Evolutionary conservation across 176 grass and related monocot species (phyloP).

Genomic region (Carex myosuroides): DNA sequence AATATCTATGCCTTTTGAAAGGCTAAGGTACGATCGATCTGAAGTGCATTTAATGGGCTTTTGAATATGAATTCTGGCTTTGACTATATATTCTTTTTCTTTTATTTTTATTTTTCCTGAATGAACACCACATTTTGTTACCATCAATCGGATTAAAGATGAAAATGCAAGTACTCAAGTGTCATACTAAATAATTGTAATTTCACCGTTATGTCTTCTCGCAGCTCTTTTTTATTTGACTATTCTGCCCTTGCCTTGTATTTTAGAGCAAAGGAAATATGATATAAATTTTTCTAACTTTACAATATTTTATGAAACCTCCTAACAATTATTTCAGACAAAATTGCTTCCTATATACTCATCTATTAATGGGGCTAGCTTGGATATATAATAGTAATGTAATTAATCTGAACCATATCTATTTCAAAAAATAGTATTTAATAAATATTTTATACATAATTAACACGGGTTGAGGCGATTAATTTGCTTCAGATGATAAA

Average conservation of each 20-base stretch:
- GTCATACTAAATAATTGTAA: background rate
- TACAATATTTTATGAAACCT: no score
- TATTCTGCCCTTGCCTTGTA: background rate
- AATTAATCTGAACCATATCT: no score
- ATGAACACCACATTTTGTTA: background rate
- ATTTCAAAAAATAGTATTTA: no score
- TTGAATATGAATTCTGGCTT: slow-evolving; percentile 12
- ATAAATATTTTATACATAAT: no score
- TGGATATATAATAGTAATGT: no score
- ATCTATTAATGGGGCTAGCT: no score
- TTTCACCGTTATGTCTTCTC: background rate
- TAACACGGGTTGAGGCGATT: no score
- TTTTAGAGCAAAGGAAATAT: no score
- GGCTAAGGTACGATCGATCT: slow-evolving; percentile 2
- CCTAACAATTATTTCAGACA: no score
- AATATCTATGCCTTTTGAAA: slow-evolving; percentile 3
- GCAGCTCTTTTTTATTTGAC: background rate
- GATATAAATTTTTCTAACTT: no score
- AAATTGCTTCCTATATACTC: no score
- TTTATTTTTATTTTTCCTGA: background rate
- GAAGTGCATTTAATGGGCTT: slow-evolving; percentile 11
- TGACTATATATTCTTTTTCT: background rate
- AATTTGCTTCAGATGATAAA: no score
- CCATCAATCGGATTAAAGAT: background rate
- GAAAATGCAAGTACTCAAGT: background rate